A percentile compares a stretch with the other conserved stretches of the same genome.
phyloP scores from a whole-genome alignment of 2,329 filamentous ascomycete species.

The Fusarium keratoplasticum region DNA sequence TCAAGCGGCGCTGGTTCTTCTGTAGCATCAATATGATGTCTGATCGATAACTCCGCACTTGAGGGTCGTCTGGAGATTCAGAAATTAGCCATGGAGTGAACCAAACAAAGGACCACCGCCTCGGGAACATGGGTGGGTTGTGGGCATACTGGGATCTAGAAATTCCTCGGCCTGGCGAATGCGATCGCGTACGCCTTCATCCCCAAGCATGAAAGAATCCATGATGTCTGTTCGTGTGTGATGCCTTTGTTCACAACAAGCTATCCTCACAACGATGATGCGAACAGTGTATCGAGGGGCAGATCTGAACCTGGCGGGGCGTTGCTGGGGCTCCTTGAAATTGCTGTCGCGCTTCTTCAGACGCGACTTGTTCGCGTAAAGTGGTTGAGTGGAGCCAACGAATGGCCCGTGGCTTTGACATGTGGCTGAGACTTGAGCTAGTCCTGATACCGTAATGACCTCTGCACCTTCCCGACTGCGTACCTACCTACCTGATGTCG shows the following conservation, averaged over 20 bases:
- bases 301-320: constrained; percentile 30
- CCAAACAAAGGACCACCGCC: background rate
- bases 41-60: constrained; percentile 81
- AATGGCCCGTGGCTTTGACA: background rate
- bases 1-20: constrained; percentile 72
- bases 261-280: constrained; percentile 13
- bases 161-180: constrained; percentile 92
- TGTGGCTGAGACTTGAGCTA: constrained; percentile 26
- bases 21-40: constrained; percentile 86
- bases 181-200: constrained; percentile 86
- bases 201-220: constrained; percentile 81
- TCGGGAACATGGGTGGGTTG: background rate
- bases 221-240: constrained; percentile 58
- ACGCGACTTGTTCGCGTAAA: constrained; percentile 45
- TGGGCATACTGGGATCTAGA: constrained; percentile 83
- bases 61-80: constrained; percentile 58
- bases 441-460: constrained; percentile 30
- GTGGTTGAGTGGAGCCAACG: constrained; percentile 20
- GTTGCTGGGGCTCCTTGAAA: constrained; percentile 31
- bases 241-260: constrained; percentile 16
- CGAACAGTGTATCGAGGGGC: constrained; percentile 21
- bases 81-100: constrained; percentile 18
- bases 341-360: constrained; percentile 29
- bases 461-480: background rate
- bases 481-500: constrained; percentile 1